Evolutionary conservation across 352 stramenopile species (phyloP), one percentile per base, ranked within the genome.

Genomic region (Pythium apleroticum): DNA sequence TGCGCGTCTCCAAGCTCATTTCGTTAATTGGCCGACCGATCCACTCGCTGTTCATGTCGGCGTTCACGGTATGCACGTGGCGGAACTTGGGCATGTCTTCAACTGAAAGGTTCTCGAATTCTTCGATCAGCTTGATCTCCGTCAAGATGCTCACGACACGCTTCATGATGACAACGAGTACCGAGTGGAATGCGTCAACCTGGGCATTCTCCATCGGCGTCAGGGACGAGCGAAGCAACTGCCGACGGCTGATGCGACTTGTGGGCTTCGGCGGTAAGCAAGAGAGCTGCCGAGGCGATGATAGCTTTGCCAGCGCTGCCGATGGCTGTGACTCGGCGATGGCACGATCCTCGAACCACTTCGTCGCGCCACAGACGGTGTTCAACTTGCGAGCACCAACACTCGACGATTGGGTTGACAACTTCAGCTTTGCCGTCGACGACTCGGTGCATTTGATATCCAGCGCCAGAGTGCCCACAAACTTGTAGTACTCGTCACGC

Each of bases 51-150:
- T 65, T 75, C 15, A 57, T 52, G 22, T 84, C 56, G 4, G 77
- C 65, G 33, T 73, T 89, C n/a, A 87, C 68, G 0, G 65, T 78
- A 57, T 91, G 80, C 4, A 81, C 27, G 52, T 80, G 65, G 10
- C 72, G 75, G n/a, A 79, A 91, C 52, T 78, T 81, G 1, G 48
- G 54, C 66, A 81, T 86, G 9, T 84, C 77, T 27, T 84, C 79
- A 20, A 35, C 41, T 0, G 71, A 60, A 19, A 91, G 69, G 14
- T 50, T 55, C 60, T 91, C 83, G 37, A 83, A 90, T 10, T 80
- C 67, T 39, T 91, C 83, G 52, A 91, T 84, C 20, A 84, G 72
- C 14, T 61, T 59, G 11, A 91, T 86, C 59, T 90, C 83, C 3
- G 62, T 68, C 27, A 87, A 60, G 12, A 89, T 80, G 17, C 56